phyloP scores from a whole-genome alignment of 1,139 yeast genomes.

The Yamadazyma membranifaciens region DNA sequence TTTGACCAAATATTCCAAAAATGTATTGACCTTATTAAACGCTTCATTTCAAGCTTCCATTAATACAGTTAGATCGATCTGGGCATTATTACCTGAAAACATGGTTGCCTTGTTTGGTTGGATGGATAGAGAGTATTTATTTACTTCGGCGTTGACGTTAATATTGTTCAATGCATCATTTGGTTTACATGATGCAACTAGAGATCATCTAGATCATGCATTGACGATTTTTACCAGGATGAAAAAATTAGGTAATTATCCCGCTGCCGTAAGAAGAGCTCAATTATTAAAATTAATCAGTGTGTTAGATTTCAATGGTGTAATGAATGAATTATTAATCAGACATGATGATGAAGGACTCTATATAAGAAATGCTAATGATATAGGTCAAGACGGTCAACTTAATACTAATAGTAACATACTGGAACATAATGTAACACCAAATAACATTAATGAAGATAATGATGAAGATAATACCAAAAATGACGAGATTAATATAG shows the following conservation, averaged over 20 bases:
- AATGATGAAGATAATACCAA: background rate
- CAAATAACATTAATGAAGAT: background rate
- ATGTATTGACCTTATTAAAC: slow-evolving; percentile 66
- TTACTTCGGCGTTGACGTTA: slow-evolving; percentile 77
- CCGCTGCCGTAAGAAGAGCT: slow-evolving; percentile 72
- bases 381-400: background rate
- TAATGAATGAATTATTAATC: slow-evolving; percentile 53
- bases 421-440: background rate
- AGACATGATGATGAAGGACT: slow-evolving; percentile 55
- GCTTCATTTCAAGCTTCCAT: slow-evolving; percentile 85
- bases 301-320: slow-evolving; percentile 66
- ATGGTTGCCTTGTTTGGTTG: slow-evolving; percentile 85
- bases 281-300: slow-evolving; percentile 65
- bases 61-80: slow-evolving; percentile 69
- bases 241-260: slow-evolving; percentile 75
- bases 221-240: slow-evolving; percentile 66
- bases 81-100: slow-evolving; percentile 71
- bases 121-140: slow-evolving; percentile 84
- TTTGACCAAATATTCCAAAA: slow-evolving; percentile 64
- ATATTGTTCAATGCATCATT: slow-evolving; percentile 77
- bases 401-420: background rate
- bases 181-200: slow-evolving; percentile 78
- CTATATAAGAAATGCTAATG: slow-evolving; percentile 3
- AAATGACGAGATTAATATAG: background rate
- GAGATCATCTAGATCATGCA: slow-evolving; percentile 72